phyloP scores from a whole-genome alignment of 2,329 filamentous ascomycete species.

The Neofusicoccum sp. region DNA sequence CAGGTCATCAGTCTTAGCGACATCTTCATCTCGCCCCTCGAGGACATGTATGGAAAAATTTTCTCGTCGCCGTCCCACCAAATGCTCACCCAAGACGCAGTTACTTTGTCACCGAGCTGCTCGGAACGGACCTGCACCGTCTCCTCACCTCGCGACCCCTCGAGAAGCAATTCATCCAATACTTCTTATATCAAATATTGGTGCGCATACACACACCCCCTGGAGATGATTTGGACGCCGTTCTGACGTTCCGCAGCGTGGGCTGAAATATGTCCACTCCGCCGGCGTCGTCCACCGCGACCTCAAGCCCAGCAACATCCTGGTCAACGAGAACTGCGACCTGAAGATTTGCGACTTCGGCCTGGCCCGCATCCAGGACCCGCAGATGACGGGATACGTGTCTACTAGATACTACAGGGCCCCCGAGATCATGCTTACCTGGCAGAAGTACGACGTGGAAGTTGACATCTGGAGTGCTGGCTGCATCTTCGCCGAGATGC shows the following conservation, averaged over 20 bases:
- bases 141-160: slow-evolving; percentile 92
- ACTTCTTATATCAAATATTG: slow-evolving; percentile 98
- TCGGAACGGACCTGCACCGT: slow-evolving; percentile 94
- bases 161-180: slow-evolving; percentile 99
- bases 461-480: slow-evolving; percentile 99
- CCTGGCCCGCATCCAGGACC: slow-evolving; percentile 94
- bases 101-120: slow-evolving; percentile 97
- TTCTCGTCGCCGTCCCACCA: slow-evolving; percentile 2
- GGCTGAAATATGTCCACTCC: slow-evolving; percentile 98
- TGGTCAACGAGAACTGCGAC: slow-evolving; percentile 99
- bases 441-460: slow-evolving; percentile 99
- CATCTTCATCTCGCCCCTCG: slow-evolving; percentile 98
- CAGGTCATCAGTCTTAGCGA: slow-evolving; percentile 96
- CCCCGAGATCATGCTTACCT: slow-evolving; percentile 99
- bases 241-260: slow-evolving; percentile 64
- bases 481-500: slow-evolving; percentile 99
- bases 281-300: slow-evolving; percentile 97
- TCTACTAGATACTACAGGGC: slow-evolving; percentile 98
- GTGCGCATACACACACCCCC: slow-evolving; percentile 56
- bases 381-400: slow-evolving; percentile 99
- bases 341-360: slow-evolving; percentile 99
- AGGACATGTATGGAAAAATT: slow-evolving; percentile 78
- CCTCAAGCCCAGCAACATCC: slow-evolving; percentile 97
- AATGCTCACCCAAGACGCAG: slow-evolving; percentile 50
- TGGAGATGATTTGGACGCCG: slow-evolving; percentile 4